These are phyloP conservation scores for Penicillium aurantiogriseum DNA, from an alignment of 2,329 filamentous ascomycete genomes.

Conservation along the genomic window DNA sequence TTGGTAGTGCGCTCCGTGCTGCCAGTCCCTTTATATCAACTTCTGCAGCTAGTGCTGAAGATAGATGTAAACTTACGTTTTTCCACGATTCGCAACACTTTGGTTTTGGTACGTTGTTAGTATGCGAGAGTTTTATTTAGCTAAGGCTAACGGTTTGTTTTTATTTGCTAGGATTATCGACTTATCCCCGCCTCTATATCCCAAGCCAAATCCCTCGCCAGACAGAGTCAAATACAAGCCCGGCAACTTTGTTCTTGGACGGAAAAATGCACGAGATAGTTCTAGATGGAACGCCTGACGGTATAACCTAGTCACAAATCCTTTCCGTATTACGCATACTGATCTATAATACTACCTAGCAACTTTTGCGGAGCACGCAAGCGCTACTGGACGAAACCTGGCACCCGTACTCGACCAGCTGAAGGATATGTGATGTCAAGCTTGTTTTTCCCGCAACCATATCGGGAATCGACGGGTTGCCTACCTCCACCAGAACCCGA, in stretches of 20 bases:
- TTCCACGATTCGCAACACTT: constrained; percentile 30
- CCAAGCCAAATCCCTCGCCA: constrained; percentile 20
- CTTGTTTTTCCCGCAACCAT: too few relatives aligned
- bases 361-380: neutral
- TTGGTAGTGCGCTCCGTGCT: constrained; percentile 25
- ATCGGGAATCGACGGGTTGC: too few relatives aligned
- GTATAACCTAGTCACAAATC: constrained; percentile 6
- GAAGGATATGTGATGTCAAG: neutral
- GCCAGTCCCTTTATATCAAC: constrained; percentile 6
- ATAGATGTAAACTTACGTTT: constrained; percentile 28
- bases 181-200: constrained; percentile 26
- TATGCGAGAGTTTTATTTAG: neutral
- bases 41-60: constrained; percentile 10
- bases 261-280: constrained; percentile 30
- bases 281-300: constrained; percentile 27
- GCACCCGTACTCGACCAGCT: neutral
- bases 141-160: neutral
- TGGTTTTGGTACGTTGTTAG: constrained; percentile 20
- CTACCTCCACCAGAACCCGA: too few relatives aligned
- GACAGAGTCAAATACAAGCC: constrained; percentile 22
- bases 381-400: neutral
- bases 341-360: neutral
- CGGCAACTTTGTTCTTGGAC: constrained; percentile 23
- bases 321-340: neutral
- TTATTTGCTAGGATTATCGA: constrained; percentile 15